Conservation (phyloP, 1,284 basidiomycete genomes). For the Sporisorium reilianum region DNA sequence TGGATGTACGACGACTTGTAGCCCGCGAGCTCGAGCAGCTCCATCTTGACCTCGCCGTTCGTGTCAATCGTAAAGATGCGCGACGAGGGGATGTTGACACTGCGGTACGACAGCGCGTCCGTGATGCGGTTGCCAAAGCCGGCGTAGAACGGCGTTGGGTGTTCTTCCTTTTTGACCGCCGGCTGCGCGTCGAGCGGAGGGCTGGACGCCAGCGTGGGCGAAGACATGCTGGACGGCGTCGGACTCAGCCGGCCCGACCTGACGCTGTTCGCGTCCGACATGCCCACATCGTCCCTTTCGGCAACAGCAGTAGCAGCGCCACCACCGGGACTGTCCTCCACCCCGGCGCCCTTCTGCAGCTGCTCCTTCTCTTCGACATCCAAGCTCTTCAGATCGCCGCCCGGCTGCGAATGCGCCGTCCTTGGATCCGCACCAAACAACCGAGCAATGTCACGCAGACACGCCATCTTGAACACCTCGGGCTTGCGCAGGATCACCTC, state of each 20-base stretch:
- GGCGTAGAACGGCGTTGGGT: conserved; percentile 83
- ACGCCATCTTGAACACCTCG: conserved; percentile 99
- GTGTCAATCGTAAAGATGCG: conserved; percentile 98
- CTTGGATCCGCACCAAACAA: conserved; percentile 78
- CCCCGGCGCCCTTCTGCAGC: conserved; percentile 17
- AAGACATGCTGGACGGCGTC: conserved; percentile 14
- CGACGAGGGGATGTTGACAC: conserved; percentile 92
- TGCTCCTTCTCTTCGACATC: conserved; percentile 11
- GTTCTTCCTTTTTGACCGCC: conserved; percentile 54
- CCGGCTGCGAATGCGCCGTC: conserved; percentile 26
- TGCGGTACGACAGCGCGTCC: conserved; percentile 95
- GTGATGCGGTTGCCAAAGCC: conserved; percentile 99
- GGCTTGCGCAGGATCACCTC: conserved; percentile 80
- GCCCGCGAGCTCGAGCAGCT: conserved; percentile 91
- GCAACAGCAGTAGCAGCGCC: conserved; percentile 34
- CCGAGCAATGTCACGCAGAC: conserved; percentile 92
- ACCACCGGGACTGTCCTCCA: conserved; percentile 12
- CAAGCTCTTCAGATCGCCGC: conserved; percentile 18
- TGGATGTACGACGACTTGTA: conserved; percentile 98
- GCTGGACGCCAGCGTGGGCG: conserved; percentile 12
- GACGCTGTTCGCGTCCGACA: conserved; percentile 69
- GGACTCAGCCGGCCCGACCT: conserved; percentile 12
- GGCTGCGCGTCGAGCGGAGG: background rate
- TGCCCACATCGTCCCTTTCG: background rate
- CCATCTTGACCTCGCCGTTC: conserved; percentile 95